These are phyloP conservation scores for Cerrena zonata DNA, from an alignment of 1,284 basidiomycete species.

Conservation along the genomic window DNA sequence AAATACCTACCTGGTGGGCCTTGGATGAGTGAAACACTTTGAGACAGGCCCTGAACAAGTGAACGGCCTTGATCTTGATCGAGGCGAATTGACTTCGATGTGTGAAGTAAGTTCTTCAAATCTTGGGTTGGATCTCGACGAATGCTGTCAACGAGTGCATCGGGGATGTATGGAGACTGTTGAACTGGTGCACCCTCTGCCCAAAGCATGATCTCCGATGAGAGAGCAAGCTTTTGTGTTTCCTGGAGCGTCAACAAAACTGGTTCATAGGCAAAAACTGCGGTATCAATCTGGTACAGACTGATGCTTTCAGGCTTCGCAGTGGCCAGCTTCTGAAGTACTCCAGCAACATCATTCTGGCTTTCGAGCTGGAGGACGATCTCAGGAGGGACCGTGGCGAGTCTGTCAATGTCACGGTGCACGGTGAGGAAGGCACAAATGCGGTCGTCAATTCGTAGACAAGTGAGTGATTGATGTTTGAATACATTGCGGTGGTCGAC, in stretches of 20 bases:
- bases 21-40: slow-evolving; percentile 54
- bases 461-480: slow-evolving; percentile 46
- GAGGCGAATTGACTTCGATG: slow-evolving; percentile 36
- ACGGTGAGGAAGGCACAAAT: slow-evolving; percentile 49
- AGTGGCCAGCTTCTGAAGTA: slow-evolving; percentile 36
- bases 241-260: slow-evolving; percentile 48
- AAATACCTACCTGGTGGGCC: slow-evolving; percentile 53
- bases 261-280: slow-evolving; percentile 57
- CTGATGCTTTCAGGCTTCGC: slow-evolving; percentile 28
- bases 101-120: slow-evolving; percentile 34
- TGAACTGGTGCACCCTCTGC: slow-evolving; percentile 23
- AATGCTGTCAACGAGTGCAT: slow-evolving; percentile 31
- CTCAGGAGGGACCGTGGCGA: slow-evolving; percentile 42
- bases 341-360: slow-evolving; percentile 30
- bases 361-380: slow-evolving; percentile 50
- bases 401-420: slow-evolving; percentile 45
- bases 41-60: slow-evolving; percentile 46
- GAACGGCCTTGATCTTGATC: slow-evolving; percentile 48
- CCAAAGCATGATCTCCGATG: slow-evolving; percentile 50
- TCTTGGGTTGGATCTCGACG: slow-evolving; percentile 32
- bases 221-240: slow-evolving; percentile 38
- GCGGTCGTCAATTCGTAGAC: slow-evolving; percentile 43
- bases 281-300: slow-evolving; percentile 54
- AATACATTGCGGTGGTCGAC: slow-evolving; percentile 39
- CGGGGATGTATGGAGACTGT: slow-evolving; percentile 5